Conservation (phyloP, 768 basidiomycete genomes). For the Tubosaeta sp. region DNA sequence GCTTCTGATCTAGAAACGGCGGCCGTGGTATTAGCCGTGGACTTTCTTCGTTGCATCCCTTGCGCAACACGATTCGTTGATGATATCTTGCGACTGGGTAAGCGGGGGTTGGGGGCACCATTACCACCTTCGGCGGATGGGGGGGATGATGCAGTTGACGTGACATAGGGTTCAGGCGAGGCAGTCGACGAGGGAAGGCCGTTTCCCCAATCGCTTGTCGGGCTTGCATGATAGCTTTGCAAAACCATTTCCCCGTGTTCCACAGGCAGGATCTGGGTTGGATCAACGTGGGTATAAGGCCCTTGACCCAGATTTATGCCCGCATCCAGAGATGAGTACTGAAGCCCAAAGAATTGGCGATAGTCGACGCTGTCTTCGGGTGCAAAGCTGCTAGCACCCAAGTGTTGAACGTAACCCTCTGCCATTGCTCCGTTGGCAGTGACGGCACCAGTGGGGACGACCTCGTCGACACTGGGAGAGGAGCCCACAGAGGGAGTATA, state of each 20-base stretch:
- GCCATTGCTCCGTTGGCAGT: conserved; percentile 67
- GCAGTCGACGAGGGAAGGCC: conserved; percentile 66
- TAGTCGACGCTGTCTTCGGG: conserved; percentile 64
- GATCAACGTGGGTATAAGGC: conserved; percentile 82
- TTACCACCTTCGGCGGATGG: conserved; percentile 56
- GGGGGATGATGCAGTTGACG: conserved; percentile 69
- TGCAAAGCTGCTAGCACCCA: conserved; percentile 49
- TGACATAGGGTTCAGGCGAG: conserved; percentile 70
- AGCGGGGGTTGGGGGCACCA: conserved; percentile 25
- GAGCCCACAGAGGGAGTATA: conserved; percentile 37
- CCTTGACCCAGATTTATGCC: conserved; percentile 37
- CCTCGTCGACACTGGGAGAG: conserved; percentile 36
- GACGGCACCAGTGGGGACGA: conserved; percentile 45
- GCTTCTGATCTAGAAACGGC: conserved; percentile 47
- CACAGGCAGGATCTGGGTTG: conserved; percentile 74
- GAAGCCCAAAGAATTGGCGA: conserved; percentile 57
- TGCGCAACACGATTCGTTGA: conserved; percentile 59
- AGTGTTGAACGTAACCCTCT: conserved; percentile 61
- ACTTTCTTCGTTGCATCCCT: conserved; percentile 54
- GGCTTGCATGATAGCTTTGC: conserved; percentile 63
- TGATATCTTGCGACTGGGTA: conserved; percentile 54
- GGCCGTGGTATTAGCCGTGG: conserved; percentile 22
- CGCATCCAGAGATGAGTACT: conserved; percentile 53
- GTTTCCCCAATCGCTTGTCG: conserved; percentile 81
- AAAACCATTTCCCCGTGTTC: conserved; percentile 40